phyloP scores from a whole-genome alignment of 202 grass and related monocot genomes.

The Panicum hallii region DNA sequence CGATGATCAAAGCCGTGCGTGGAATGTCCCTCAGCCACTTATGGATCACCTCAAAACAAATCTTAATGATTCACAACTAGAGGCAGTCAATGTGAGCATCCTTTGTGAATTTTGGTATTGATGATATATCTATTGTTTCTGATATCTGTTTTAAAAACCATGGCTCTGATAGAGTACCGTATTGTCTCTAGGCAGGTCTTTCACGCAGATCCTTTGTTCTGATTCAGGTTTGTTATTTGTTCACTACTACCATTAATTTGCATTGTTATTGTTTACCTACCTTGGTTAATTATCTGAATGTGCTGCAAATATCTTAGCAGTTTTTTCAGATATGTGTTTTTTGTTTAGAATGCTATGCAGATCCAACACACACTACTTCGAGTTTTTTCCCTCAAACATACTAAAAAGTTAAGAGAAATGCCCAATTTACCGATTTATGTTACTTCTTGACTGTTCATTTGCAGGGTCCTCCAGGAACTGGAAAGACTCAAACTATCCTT shows the following conservation, averaged over 20 bases:
- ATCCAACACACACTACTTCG: conserved; percentile 10
- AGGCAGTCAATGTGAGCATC: conserved; percentile 84
- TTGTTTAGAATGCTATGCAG: conserved; percentile 21
- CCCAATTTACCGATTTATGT: conserved; percentile 2
- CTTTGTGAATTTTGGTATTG: conserved; percentile 32
- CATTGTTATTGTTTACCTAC: conserved; percentile 29
- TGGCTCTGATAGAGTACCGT: conserved; percentile 39
- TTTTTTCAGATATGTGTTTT: conserved; percentile 35
- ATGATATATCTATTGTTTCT: conserved; percentile 17
- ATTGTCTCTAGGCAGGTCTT: conserved; percentile 83
- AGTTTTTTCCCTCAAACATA: background rate
- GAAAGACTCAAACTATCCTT: conserved; percentile 99
- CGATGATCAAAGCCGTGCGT: conserved; percentile 65
- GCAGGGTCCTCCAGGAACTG: conserved; percentile 94
- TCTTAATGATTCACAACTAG: conserved; percentile 90
- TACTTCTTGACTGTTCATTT: conserved; percentile 41
- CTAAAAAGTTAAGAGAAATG: conserved; percentile 9
- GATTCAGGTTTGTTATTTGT: conserved; percentile 73
- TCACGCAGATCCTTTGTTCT: conserved; percentile 95
- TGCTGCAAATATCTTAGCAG: conserved; percentile 14
- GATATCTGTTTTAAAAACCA: conserved; percentile 26
- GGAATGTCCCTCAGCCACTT: conserved; percentile 90
- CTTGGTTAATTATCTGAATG: background rate
- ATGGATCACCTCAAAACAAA: conserved; percentile 90
- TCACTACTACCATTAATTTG: conserved; percentile 10